Base-by-base conservation (phyloP, 2,329 filamentous ascomycete genomes). In the Remersonia thermophila region DNA sequence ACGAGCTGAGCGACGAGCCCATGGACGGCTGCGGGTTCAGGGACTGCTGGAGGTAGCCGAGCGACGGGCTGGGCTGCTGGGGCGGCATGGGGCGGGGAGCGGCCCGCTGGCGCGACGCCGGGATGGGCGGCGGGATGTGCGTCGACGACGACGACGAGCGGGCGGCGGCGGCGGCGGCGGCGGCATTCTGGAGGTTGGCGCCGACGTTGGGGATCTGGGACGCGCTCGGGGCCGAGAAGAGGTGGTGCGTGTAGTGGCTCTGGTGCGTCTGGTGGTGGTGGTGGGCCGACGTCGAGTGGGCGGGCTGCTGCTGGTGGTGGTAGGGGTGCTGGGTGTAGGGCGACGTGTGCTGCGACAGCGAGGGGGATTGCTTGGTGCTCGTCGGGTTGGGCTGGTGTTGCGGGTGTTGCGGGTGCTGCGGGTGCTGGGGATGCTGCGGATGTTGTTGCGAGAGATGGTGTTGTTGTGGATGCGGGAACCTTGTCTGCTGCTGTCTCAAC, bases 281-380 rank as follows among this genome's bases (percentile, higher is more conserved):
- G 51, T 73, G 73, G 40, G 63, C 58, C 45, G n/a, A n/a, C n/a
- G n/a, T 69, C 65, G 33, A 65, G n/a, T n/a, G n/a, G 50, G 50
- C 71, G 68, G 49, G 73, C 74, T 2, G 69, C n/a, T 30, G 25
- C 32, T 28, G 28, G 16, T 40, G 38, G 25, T 36, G 38, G 15
- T 33, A 33, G 9, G 30, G 36, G 7, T 52, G 68, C 50, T 73
- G 69, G 33, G 69, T 58, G 50, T 74, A 75, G 2, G 69, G 65
- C 40, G 69, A 65, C 41, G 67, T 65, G 48, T 69, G 62, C 44
- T 71, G 69, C 44, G 69, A 52, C 20, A 62, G 62, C 15, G 66
- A 65, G 27, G 70, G 66, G 18, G 70, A 69, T 42, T 69, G 66
- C 52, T 74, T 73, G 51, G 66, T 71, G 45, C 63, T 60, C 9